phyloP scores from a whole-genome alignment of 2,329 filamentous ascomycete species.

The Paraphaeosphaeria minitans region DNA sequence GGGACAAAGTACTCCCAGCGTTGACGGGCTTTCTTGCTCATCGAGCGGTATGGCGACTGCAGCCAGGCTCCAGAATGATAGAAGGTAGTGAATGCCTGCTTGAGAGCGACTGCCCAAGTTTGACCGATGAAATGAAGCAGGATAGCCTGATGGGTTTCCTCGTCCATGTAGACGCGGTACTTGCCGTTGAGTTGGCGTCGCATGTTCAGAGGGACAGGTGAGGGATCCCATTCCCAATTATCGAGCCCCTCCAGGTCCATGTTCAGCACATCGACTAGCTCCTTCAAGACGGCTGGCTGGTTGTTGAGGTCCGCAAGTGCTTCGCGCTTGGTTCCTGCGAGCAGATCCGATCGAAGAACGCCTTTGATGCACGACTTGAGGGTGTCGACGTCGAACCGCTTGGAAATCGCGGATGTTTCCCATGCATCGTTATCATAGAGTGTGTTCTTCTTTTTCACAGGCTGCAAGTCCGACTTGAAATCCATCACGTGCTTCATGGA shows the following conservation, averaged over 20 bases:
- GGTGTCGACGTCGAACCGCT: conserved; percentile 49
- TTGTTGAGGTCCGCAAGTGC: conserved; percentile 58
- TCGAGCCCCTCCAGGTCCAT: conserved; percentile 59
- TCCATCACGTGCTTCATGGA: conserved; percentile 38
- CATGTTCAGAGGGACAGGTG: conserved; percentile 55
- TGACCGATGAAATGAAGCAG: conserved; percentile 61
- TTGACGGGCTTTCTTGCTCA: conserved; percentile 46
- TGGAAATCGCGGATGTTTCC: conserved; percentile 23
- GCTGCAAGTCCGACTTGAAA: conserved; percentile 26
- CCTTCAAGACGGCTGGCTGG: conserved; percentile 56
- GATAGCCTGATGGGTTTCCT: conserved; percentile 62
- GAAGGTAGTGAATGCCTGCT: conserved; percentile 47
- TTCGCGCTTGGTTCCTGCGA: conserved; percentile 58
- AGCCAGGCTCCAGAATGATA: conserved; percentile 51
- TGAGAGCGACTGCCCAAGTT: conserved; percentile 57
- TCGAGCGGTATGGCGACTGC: conserved; percentile 35
- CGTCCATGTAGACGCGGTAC: conserved; percentile 65
- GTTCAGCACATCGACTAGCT: conserved; percentile 63
- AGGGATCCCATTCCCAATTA: conserved; percentile 58
- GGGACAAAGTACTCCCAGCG: conserved; percentile 55
- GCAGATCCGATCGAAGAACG: conserved; percentile 56
- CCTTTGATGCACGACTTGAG: conserved; percentile 56
- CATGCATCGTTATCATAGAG: conserved; percentile 11
- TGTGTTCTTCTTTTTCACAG: conserved; percentile 27
- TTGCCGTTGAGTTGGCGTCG: conserved; percentile 61